Conservation (phyloP, 2,329 filamentous ascomycete species). For the Myriosclerotinia curreyana region DNA sequence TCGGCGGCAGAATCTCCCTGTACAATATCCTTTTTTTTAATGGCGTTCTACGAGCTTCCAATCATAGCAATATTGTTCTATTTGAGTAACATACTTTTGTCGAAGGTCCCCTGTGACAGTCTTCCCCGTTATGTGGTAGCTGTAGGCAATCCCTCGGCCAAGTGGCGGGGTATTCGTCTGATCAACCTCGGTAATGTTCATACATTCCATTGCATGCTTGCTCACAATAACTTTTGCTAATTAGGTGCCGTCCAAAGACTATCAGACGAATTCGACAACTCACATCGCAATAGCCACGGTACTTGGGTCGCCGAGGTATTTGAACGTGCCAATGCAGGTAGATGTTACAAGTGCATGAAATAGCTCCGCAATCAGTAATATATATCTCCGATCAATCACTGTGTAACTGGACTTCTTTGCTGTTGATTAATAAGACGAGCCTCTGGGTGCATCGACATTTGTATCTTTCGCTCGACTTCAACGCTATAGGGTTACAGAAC, state of each 20-base stretch:
- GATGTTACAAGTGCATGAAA: neutral
- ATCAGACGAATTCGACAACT: neutral
- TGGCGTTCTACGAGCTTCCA: neutral
- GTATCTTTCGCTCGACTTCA: no score
- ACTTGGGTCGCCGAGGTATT: constrained; percentile 2
- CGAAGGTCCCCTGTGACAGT: neutral
- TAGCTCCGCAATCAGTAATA: neutral
- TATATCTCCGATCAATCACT: neutral
- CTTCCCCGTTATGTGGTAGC: no score
- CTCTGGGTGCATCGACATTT: neutral
- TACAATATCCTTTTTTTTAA: neutral
- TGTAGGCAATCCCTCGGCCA: neutral
- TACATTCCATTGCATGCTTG: neutral
- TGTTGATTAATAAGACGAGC: neutral
- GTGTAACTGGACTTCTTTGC: neutral
- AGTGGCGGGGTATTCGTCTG: neutral
- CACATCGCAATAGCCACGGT: neutral
- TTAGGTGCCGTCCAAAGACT: neutral
- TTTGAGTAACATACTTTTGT: neutral
- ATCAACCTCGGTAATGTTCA: neutral
- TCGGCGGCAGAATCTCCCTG: neutral
- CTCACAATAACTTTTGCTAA: neutral
- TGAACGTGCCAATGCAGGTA: neutral
- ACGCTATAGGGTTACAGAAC: no score
- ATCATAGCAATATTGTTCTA: neutral